phyloP scores from a whole-genome alignment of 2,329 filamentous ascomycete species.

The Botrytis byssoidea region DNA sequence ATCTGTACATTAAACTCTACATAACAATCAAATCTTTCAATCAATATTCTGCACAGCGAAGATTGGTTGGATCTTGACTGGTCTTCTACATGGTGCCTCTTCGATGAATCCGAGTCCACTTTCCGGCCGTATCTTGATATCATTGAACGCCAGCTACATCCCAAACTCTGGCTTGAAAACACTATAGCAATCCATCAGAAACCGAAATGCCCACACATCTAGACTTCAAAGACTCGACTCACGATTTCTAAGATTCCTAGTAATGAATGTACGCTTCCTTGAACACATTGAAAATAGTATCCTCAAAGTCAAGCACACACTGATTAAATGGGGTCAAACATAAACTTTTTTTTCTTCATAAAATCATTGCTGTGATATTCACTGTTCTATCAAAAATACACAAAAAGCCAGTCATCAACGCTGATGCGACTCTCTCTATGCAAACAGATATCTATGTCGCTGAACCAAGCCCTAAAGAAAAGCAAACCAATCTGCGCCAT shows the following conservation, averaged over 20 bases:
- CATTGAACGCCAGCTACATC: background rate
- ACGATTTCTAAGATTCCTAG: background rate
- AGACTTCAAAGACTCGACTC: background rate
- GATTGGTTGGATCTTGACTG: background rate
- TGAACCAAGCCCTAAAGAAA: background rate
- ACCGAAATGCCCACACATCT: background rate
- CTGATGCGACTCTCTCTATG: slow-evolving; percentile 4
- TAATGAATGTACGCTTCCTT: background rate
- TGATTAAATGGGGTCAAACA: background rate
- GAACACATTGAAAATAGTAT: background rate
- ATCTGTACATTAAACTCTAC: background rate
- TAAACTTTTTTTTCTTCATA: background rate
- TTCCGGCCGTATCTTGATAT: background rate
- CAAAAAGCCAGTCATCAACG: background rate
- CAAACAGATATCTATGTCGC: slow-evolving; percentile 6
- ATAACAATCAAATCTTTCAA: background rate
- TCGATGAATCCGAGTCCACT: background rate
- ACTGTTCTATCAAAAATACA: background rate
- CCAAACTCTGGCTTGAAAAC: background rate
- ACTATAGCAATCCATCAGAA: background rate
- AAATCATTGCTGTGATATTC: slow-evolving; percentile 1
- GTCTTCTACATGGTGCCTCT: background rate
- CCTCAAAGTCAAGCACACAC: background rate
- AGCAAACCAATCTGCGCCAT: background rate
- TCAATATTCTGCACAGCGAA: background rate